Evolutionary conservation across 805 yeast genomes (phyloP), one percentile per base, ranked within the genome.

Genomic region (Saccharomycopsis amapae): DNA sequence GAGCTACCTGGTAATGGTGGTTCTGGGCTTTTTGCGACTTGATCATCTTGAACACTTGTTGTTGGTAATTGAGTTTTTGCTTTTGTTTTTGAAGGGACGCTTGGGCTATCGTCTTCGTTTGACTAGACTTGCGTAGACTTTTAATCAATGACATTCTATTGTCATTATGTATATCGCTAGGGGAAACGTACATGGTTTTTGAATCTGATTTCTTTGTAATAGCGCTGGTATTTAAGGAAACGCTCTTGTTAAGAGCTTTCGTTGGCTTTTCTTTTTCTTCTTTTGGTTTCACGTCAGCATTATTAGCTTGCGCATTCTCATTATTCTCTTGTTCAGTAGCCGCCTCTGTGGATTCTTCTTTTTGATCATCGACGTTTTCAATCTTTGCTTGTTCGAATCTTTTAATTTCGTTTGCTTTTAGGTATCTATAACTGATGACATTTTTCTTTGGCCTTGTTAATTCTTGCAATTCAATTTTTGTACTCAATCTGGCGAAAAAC

Each of bases 401-500:
- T 20, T 40, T 44, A 12, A 34, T n/a, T 28, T 48, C 51, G 32
- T 48, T 48, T 13, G 17, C 31, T 35, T 48, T 48, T 9, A 43
- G 26, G 15, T 34, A 28, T 5, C 40, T 42, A 15, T 44, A 37
- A 33, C 23, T 24, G 17, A 38, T 22, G 18, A 28, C n/a, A 9
- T 24, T 32, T 20, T 41, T 25, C 31, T 36, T 44, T 2, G 23
- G 12, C 12, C 41, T 20, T 12, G 19, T 30, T 23, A 22, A 42
- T n/a, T 12, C 36, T 12, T 23, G 22, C 13, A 48, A 22, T 17
- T 40, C 39, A 5, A 40, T 2, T 18, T 30, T 13, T 15, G 19
- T 35, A n/a, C 24, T 79, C 55, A 85, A 65, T 60, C 85, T 77
- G 50, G 71, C 74, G 61, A 88, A 70, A 57, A 89, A 89, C 42